Evolutionary conservation across 192 early-diverging fungal species (phyloP).

Genomic region (Podila epicladia): DNA sequence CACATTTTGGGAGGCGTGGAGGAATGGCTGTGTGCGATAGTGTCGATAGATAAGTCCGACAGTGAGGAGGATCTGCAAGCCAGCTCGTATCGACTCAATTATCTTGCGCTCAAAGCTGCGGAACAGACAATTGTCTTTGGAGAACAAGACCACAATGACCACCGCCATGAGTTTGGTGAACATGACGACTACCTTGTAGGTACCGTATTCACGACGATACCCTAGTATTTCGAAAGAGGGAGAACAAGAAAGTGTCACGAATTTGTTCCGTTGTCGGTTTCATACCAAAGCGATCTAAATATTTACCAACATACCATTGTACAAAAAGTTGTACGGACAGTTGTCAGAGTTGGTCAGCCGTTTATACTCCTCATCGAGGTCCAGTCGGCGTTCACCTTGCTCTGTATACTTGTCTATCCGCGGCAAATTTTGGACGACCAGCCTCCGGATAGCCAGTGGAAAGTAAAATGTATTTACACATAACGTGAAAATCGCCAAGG

Average conservation of each 20-base stretch:
- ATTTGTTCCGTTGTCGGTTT: neutral
- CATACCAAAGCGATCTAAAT: neutral
- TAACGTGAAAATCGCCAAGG: constrained; percentile 37
- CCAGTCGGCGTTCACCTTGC: constrained; percentile 32
- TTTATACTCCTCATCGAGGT: constrained; percentile 50
- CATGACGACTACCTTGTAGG: constrained; percentile 66
- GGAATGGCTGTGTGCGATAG: constrained; percentile 65
- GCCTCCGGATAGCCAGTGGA: constrained; percentile 43
- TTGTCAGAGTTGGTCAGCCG: constrained; percentile 63
- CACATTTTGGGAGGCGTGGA: constrained; percentile 65
- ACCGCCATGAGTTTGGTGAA: constrained; percentile 63
- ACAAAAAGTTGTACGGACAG: constrained; percentile 68
- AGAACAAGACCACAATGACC: constrained; percentile 53
- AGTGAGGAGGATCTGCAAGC: constrained; percentile 58
- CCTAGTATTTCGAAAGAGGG: constrained; percentile 12
- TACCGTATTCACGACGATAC: constrained; percentile 53
- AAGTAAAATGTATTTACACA: constrained; percentile 47
- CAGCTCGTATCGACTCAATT: constrained; percentile 59
- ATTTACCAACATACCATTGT: constrained; percentile 55
- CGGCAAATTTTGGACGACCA: constrained; percentile 55
- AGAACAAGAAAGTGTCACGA: no score
- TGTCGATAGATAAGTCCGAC: constrained; percentile 63
- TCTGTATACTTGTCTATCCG: constrained; percentile 57
- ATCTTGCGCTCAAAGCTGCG: constrained; percentile 51
- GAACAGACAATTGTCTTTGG: constrained; percentile 73